phyloP scores from a whole-genome alignment of 108 stramenopile species.

The Nitzschia sp. region DNA sequence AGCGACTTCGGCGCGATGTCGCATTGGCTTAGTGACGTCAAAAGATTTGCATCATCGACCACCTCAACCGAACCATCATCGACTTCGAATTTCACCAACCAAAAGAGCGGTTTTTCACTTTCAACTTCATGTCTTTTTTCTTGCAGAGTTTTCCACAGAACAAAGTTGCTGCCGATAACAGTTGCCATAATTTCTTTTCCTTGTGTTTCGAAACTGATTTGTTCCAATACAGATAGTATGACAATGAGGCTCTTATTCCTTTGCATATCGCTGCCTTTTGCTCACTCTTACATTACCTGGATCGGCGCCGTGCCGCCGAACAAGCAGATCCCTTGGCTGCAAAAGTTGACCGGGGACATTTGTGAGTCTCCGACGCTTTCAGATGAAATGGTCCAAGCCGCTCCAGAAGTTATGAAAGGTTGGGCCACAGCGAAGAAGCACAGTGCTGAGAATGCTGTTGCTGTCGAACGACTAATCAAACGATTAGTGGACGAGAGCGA shows the following conservation, averaged over 20 bases:
- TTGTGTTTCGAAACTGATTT: not conserved
- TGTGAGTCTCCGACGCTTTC: constrained; percentile 48
- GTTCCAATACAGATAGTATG: too few species aligned
- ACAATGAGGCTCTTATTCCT: not conserved
- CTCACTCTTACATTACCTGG: constrained; percentile 23
- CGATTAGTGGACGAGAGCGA: constrained; percentile 72
- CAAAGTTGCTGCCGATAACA: too few species aligned
- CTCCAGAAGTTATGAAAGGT: constrained; percentile 68
- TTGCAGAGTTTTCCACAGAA: too few species aligned
- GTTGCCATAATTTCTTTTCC: not conserved
- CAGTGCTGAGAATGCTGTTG: constrained; percentile 58
- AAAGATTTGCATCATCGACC: too few species aligned
- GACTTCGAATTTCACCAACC: too few species aligned
- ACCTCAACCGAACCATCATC: too few species aligned
- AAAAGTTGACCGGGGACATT: constrained; percentile 70
- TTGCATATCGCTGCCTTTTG: not conserved
- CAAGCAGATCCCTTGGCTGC: constrained; percentile 57
- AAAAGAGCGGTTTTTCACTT: too few species aligned
- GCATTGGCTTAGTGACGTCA: too few species aligned
- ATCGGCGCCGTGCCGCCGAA: constrained; percentile 53
- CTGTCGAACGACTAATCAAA: constrained; percentile 67
- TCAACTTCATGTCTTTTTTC: too few species aligned
- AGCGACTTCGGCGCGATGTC: too few species aligned
- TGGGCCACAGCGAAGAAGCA: constrained; percentile 45
- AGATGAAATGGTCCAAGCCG: constrained; percentile 44